Evolutionary conservation across 2,329 filamentous ascomycete genomes (phyloP), one percentile per base, ranked within the genome.

Genomic region (Penicillium sclerotiorum): DNA sequence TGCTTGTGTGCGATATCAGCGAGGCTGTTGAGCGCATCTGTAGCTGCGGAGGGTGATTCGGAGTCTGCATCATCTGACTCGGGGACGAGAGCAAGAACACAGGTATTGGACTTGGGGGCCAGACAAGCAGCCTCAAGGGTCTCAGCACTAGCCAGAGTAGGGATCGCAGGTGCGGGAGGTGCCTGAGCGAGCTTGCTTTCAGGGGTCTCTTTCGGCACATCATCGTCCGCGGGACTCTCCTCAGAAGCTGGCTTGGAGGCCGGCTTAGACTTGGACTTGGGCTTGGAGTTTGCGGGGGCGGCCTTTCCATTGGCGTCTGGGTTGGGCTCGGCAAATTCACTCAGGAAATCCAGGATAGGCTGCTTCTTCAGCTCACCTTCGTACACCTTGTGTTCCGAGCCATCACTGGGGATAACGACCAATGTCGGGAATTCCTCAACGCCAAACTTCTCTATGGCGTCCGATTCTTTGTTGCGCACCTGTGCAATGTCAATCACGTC

Each of bases 281-380:
- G 60, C 52, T 77, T 77, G 35, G 70, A 57, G 52, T 66, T 60
- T 25, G 60, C 52, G 15, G 47, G 30, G 50, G 52, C 47, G 17
- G 61, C 60, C 25, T 70, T 64, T 0, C 83, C 78, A 17, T 84
- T 81, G 15, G 88, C 85, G 57, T 92, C 89, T 1, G 87, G 85
- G 71, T 96, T 96, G 1, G 93, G 91, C 38, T 83, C 69, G 1
- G 87, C 89, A 25, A 81, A 85, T 71, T 95, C 86, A 2, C 86
- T 88, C 36, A 99, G 79, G 75, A 97, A 99, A 33, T 85, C 78
- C 51, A 92, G 77, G 71, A 99, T 87, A 27, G 82, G 80, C 15
- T 86, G 84, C 76, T 95, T 96, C 71, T 91, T 94, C 68, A 96
- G 76, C 58, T 94, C 88, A 35, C 92, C 93, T 22, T 88, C 78